Conservation (phyloP, 768 basidiomycete species). For the Lactarius evosmus region DNA sequence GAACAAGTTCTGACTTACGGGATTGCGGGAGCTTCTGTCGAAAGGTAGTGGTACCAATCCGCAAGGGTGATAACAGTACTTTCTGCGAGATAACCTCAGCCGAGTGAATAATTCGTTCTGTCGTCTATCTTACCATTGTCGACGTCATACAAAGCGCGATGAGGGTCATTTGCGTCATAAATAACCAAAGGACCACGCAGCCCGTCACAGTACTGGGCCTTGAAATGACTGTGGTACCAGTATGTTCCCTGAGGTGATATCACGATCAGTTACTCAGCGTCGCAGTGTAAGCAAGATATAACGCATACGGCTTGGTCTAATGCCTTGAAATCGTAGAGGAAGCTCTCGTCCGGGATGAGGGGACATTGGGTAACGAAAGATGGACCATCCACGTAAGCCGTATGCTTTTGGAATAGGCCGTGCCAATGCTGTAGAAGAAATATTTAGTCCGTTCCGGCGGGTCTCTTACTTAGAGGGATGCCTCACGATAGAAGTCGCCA, state of each 20-base stretch:
- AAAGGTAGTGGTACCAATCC: constrained; percentile 38
- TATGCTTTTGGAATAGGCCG: constrained; percentile 24
- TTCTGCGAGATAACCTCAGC: constrained; percentile 31
- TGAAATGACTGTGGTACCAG: constrained; percentile 44
- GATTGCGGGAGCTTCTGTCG: not conserved
- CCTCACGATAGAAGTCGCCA: not conserved
- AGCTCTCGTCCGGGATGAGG: constrained; percentile 39
- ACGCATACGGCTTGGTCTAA: constrained; percentile 34
- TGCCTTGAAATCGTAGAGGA: constrained; percentile 39
- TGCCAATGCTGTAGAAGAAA: constrained; percentile 22
- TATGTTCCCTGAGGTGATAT: constrained; percentile 28
- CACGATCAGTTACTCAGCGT: not conserved
- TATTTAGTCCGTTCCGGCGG: not conserved
- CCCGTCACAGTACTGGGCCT: constrained; percentile 42
- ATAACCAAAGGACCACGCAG: constrained; percentile 38
- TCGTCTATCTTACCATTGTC: constrained; percentile 30
- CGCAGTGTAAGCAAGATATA: not conserved
- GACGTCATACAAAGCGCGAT: constrained; percentile 33
- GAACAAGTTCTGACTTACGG: not conserved
- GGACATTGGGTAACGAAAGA: constrained; percentile 41
- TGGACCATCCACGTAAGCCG: constrained; percentile 25
- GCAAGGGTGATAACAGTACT: constrained; percentile 47
- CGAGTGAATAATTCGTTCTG: too few species aligned
- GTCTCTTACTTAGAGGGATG: too few species aligned
- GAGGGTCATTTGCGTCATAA: constrained; percentile 34